These are phyloP conservation scores for Coriolopsis trogii DNA, from an alignment of 1,284 basidiomycete genomes.

Conservation along the genomic window DNA sequence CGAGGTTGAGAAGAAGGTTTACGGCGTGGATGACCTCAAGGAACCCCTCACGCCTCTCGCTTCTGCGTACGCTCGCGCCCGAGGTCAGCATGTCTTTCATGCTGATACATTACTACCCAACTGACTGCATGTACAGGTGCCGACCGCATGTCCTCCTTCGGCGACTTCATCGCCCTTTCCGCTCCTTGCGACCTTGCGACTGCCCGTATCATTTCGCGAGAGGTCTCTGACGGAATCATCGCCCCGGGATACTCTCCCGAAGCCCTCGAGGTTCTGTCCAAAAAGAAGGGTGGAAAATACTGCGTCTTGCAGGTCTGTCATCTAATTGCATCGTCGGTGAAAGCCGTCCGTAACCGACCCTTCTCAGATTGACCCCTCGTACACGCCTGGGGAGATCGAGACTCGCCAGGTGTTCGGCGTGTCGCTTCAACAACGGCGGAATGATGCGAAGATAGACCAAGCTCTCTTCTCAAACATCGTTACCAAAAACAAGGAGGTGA, in stretches of 20 bases:
- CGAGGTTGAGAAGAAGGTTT: slow-evolving; percentile 91
- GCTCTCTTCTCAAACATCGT: slow-evolving; percentile 89
- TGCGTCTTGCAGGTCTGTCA: slow-evolving; percentile 84
- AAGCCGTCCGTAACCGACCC: neutral
- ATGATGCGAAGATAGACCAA: slow-evolving; percentile 88
- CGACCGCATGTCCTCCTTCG: slow-evolving; percentile 99
- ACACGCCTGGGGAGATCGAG: slow-evolving; percentile 79
- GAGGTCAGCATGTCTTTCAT: too few species aligned
- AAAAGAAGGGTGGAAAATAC: slow-evolving; percentile 99
- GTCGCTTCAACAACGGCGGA: slow-evolving; percentile 89
- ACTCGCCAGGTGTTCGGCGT: slow-evolving; percentile 97
- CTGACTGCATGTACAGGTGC: slow-evolving; percentile 82
- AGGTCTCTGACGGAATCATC: slow-evolving; percentile 98
- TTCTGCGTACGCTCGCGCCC: slow-evolving; percentile 93
- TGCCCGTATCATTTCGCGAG: slow-evolving; percentile 94
- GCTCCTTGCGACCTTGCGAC: slow-evolving; percentile 93
- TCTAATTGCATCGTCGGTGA: neutral
- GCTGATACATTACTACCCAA: too few species aligned
- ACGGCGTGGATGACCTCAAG: slow-evolving; percentile 95
- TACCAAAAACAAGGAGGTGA: slow-evolving; percentile 82
- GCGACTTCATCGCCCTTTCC: slow-evolving; percentile 97
- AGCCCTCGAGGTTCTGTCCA: slow-evolving; percentile 88
- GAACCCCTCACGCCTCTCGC: slow-evolving; percentile 89
- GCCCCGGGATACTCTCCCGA: slow-evolving; percentile 91
- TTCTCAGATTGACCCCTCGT: slow-evolving; percentile 82